Conservation (phyloP, 2,329 filamentous ascomycete species). For the Talaromyces sp. region DNA sequence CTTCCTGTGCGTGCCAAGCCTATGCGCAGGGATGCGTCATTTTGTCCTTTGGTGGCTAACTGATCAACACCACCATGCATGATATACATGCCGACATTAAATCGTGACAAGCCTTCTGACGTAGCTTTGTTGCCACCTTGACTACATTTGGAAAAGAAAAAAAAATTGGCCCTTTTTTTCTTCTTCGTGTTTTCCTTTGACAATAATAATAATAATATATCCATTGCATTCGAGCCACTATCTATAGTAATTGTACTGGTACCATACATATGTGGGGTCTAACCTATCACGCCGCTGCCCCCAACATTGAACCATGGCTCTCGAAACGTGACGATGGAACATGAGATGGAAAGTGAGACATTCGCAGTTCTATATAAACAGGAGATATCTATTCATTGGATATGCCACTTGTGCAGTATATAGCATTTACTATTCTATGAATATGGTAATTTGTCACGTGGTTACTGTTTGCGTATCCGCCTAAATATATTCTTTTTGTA, state of each 20-base stretch:
- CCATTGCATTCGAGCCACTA: no score
- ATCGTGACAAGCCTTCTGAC: neutral
- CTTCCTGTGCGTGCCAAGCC: neutral
- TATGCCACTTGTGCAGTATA: neutral
- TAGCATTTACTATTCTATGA: neutral
- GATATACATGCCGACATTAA: neutral
- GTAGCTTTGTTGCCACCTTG: neutral
- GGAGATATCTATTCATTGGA: neutral
- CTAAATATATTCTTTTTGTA: neutral
- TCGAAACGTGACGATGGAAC: neutral
- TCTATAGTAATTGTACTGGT: neutral
- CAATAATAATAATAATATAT: neutral
- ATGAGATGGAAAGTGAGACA: neutral
- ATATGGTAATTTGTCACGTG: neutral
- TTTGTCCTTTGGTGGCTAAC: neutral
- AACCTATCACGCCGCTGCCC: neutral
- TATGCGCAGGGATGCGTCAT: neutral
- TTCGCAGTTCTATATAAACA: no score
- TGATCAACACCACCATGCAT: neutral
- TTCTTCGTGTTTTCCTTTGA: neutral
- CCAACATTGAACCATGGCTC: neutral
- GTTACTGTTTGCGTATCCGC: neutral
- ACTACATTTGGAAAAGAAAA: neutral
- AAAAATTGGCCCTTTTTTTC: no score
- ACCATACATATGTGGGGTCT: constrained; percentile 9